Evolutionary conservation across 2,329 filamentous ascomycete genomes (phyloP).

Genomic region (Clonostachys byssicola): DNA sequence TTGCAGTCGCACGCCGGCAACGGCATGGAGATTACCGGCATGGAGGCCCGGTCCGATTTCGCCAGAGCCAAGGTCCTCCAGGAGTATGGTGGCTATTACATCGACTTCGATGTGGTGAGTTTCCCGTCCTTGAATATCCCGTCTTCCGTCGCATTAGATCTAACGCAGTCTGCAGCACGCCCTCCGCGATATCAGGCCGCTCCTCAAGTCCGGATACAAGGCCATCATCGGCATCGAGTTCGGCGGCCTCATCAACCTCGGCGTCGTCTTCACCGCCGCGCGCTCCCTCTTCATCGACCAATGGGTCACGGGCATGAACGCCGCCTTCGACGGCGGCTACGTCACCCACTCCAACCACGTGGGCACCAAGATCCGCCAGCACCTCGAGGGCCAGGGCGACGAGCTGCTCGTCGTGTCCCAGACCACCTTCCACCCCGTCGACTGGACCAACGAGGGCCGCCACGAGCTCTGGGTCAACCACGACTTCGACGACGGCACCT

Average conservation of each 20-base stretch:
- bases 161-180: neutral
- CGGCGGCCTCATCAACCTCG: constrained; percentile 10
- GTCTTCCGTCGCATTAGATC: too few relatives aligned
- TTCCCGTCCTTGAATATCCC: too few relatives aligned
- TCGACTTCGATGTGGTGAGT: constrained; percentile 10
- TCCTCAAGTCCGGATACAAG: constrained; percentile 8
- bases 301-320: constrained; percentile 15
- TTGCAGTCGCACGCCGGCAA: constrained; percentile 6
- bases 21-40: constrained; percentile 5
- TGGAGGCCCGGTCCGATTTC: constrained; percentile 13
- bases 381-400: constrained; percentile 12
- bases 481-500: constrained; percentile 6
- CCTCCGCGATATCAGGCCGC: constrained; percentile 5
- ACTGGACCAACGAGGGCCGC: constrained; percentile 7
- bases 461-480: constrained; percentile 8
- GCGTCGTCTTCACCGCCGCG: constrained; percentile 13
- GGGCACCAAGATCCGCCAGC: constrained; percentile 32
- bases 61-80: constrained; percentile 10
- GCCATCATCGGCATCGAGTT: constrained; percentile 9
- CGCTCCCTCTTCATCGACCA: constrained; percentile 7
- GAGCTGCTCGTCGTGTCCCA: constrained; percentile 15
- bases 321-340: constrained; percentile 17
- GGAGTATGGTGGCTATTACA: constrained; percentile 11
- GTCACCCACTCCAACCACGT: constrained; percentile 17
- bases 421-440: constrained; percentile 12